Evolutionary conservation across 2,329 filamentous ascomycete species (phyloP).

Genomic region (Cercospora canescens): DNA sequence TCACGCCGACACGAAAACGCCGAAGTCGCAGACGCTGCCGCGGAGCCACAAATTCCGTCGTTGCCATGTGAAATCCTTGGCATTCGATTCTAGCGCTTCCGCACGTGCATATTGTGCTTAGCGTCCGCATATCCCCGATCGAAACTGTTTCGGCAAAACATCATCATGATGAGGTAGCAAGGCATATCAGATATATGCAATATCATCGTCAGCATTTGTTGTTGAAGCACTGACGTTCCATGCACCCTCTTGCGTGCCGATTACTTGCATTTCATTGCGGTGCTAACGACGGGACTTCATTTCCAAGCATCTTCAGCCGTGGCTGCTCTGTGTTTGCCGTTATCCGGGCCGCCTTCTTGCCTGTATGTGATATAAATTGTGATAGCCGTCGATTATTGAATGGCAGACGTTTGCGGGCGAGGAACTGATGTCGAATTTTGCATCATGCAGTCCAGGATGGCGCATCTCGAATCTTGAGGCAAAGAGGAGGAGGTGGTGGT

Average conservation of each 20-base stretch:
- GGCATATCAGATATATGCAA: not conserved
- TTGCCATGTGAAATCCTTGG: slow-evolving; percentile 11
- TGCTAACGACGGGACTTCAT: not conserved
- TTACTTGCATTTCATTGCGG: no score
- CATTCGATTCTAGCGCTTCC: slow-evolving; percentile 2
- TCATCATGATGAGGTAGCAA: not conserved
- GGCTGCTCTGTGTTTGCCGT: no score
- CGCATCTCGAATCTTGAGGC: not conserved
- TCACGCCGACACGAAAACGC: not conserved
- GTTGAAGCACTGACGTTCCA: not conserved
- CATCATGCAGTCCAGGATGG: not conserved
- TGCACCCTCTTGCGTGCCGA: not conserved
- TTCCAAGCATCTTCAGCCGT: no score
- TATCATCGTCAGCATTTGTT: not conserved
- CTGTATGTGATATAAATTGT: no score
- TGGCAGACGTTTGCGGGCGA: not conserved
- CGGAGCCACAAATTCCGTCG: slow-evolving; percentile 6
- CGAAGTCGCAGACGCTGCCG: slow-evolving; percentile 9
- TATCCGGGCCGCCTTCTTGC: no score
- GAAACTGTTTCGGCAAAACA: not conserved
- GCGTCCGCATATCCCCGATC: slow-evolving; percentile 6
- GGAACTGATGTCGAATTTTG: not conserved
- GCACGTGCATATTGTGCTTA: slow-evolving; percentile 3
- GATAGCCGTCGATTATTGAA: no score
- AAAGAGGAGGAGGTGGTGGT: no score